phyloP scores from a whole-genome alignment of 768 basidiomycete species.

The Hemileccinum rubropunctum region DNA sequence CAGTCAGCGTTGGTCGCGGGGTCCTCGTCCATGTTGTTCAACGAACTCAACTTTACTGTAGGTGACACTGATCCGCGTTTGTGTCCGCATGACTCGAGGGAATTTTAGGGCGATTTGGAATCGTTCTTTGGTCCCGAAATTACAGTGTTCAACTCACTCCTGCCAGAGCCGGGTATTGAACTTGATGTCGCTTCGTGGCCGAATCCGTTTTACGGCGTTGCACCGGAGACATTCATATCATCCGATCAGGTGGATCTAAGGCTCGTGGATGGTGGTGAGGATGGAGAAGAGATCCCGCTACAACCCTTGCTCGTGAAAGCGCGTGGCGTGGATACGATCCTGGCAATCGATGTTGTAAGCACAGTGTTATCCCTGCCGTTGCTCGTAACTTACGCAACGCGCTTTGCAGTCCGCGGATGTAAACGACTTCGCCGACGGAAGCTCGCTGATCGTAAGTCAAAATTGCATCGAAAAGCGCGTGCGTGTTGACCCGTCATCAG shows the following conservation, averaged over 20 bases:
- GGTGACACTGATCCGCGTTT: background rate
- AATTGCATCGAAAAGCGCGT: background rate
- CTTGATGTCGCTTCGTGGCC: constrained; percentile 34
- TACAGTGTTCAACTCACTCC: constrained; percentile 14
- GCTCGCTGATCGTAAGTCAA: constrained; percentile 24
- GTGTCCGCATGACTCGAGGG: background rate
- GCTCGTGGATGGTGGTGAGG: constrained; percentile 42
- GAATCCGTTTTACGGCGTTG: constrained; percentile 38
- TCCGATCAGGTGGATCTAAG: constrained; percentile 30
- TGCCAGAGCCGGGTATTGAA: constrained; percentile 26
- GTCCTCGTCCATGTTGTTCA: constrained; percentile 39
- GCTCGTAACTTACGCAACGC: background rate
- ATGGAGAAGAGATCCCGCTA: constrained; percentile 44
- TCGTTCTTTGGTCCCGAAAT: constrained; percentile 11
- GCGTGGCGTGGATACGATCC: constrained; percentile 46
- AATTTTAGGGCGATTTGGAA: constrained; percentile 11
- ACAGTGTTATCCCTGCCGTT: background rate
- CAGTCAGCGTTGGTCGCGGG: constrained; percentile 37
- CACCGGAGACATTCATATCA: constrained; percentile 34
- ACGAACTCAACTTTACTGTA: constrained; percentile 28
- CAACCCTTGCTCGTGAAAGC: constrained; percentile 48
- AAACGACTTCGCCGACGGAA: constrained; percentile 22
- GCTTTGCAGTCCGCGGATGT: constrained; percentile 12
- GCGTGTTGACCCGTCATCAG: constrained; percentile 5
- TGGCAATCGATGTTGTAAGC: constrained; percentile 47